Base-by-base conservation (phyloP, 2,329 filamentous ascomycete species). In the Pseudofabraea citricarpa region DNA sequence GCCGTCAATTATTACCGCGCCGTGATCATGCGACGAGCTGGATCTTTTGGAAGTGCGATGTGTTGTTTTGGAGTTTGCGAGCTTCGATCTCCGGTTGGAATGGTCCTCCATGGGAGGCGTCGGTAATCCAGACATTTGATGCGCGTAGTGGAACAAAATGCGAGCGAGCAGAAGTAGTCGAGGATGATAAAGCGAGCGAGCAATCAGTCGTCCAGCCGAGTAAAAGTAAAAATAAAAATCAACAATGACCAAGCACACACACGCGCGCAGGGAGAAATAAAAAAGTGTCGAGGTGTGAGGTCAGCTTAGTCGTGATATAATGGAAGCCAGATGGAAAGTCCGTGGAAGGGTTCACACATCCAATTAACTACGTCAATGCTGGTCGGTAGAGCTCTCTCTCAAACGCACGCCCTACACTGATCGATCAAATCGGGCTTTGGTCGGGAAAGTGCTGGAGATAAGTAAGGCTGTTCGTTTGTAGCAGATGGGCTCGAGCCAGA, bases 1-100 rank as follows among this genome's bases (percentile, higher is more conserved):
- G 37, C 71, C 73, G 51, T 81, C 77, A 41, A 60, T 52, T 51
- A 73, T 65, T 50, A 64, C 64, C 33, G 67, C 60, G 44, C 59
- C 64, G 44, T 68, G 63, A 23, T 65, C 60, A 15, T 69, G 67
- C 18, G 64, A 60, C 56, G 45, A 62, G 59, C 19, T 42, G 12
- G 42, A 24, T 45, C 46, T 37, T 22, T 48, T 48, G 6, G 42
- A 42, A 21, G 36, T 18, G 21, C 46, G 36, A 15, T 40, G 29
- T 26, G 22, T 9, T 12, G 42, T 22, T 26, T 40, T 43, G 16
- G 42, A 22, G 13, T 33, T 43, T 10, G 42, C 40, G 15, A 31
- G 16, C 19, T 45, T 41, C 12, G 45, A 24, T n/a, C 27, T 19
- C 27, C 26, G 44, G 29, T 15, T 37, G 12, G 32, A 18, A 18